Evolutionary conservation across 2,329 filamentous ascomycete genomes (phyloP), one percentile per base, ranked within the genome.

Genomic region (Periglandula ipomoeae): DNA sequence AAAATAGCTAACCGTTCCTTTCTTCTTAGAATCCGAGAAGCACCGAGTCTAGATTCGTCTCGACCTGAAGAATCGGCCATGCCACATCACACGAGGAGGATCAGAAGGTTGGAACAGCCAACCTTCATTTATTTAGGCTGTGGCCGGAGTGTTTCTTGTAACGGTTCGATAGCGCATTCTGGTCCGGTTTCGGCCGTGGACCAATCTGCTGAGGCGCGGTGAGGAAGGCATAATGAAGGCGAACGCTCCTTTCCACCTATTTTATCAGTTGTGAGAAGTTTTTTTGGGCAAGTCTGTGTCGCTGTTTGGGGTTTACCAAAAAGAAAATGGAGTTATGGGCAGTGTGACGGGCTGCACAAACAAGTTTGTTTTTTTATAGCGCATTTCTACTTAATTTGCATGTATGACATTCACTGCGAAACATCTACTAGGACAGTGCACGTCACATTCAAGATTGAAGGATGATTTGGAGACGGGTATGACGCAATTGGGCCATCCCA

Each of bases 11-110:
- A 65, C 58, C 39, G 23, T 50, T n/a, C n/a, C n/a, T 53, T 26
- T 50, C 46, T 47, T 42, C 23, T 55, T 53, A 71, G 69, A 71
- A 65, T 71, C 69, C 52, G 69, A 71, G 59, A 71, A 71, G 61
- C 69, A 71, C 56, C 67, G 69, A 46, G 63, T 70, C 54, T 71
- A 65, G 40, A 23, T 8, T 3, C 10, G 13, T 35, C 13, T 22
- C 6, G 26, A n/a, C 13, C 15, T 17, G 4, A 3, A 9, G 13
- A 4, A n/a, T 38, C n/a, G 22, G n/a, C 13, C n/a, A 30, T 40
- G 19, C 22, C 17, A 26, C 26, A 22, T n/a, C 35, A 13, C 5
- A 23, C 19, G 35, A 45, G 11, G 13, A 39, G 34, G n/a, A n/a
- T n/a, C 27, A n/a, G 13, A 5, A 39, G 24, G 22, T 5, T 30